Evolutionary conservation across 345 rosid genomes (phyloP).

Genomic region (Camelina sativa): DNA sequence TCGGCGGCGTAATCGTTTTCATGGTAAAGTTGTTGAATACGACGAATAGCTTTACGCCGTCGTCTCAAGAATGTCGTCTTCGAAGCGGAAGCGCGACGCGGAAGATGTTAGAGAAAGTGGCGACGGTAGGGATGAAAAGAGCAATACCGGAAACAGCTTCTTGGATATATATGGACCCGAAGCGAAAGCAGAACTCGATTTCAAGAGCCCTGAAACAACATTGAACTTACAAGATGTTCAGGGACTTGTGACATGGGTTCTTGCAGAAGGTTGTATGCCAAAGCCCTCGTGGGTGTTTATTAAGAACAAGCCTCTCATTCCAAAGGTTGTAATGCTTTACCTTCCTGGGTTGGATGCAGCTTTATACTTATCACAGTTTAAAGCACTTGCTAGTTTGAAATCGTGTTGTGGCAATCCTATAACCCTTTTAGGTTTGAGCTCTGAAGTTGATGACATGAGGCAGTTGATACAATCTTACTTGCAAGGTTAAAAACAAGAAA

Average conservation of each 20-base stretch:
- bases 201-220: constrained; percentile 68
- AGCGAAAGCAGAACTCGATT: constrained; percentile 77
- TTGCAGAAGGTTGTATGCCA: constrained; percentile 90
- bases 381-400: constrained; percentile 66
- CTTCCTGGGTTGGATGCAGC: constrained; percentile 94
- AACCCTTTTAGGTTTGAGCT: constrained; percentile 80
- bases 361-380: constrained; percentile 74
- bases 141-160: constrained; percentile 38
- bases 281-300: constrained; percentile 68
- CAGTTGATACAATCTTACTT: constrained; percentile 82
- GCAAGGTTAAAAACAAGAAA: constrained; percentile 78
- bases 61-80: constrained; percentile 47
- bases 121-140: constrained; percentile 24
- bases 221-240: constrained; percentile 84
- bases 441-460: constrained; percentile 79
- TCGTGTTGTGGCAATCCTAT: constrained; percentile 73
- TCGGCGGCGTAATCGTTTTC: not conserved
- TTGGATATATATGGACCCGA: constrained; percentile 81
- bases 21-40: not conserved
- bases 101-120: constrained; percentile 34
- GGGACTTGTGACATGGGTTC: constrained; percentile 98
- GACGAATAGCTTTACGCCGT: not conserved
- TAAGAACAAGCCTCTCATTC: constrained; percentile 92
- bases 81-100: constrained; percentile 43
- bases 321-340: constrained; percentile 88